Conservation (phyloP, 2,329 filamentous ascomycete genomes). For the Aureobasidium vineae region DNA sequence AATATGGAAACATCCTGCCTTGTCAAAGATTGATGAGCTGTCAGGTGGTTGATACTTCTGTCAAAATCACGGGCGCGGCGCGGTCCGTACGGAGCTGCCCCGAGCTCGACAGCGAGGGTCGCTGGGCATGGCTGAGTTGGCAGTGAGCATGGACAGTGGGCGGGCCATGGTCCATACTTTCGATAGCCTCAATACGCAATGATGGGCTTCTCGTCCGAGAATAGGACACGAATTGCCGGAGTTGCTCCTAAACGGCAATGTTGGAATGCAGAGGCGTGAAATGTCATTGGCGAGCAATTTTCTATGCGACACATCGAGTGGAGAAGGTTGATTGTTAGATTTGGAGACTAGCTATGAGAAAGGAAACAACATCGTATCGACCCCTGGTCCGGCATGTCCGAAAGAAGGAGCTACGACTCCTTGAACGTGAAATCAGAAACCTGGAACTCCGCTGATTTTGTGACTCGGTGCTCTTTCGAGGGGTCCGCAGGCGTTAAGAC, state of each 20-base stretch:
- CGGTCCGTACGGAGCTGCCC: conserved; percentile 4
- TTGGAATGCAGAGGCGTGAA: not conserved
- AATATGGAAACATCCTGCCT: not conserved
- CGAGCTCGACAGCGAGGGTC: conserved; percentile 4
- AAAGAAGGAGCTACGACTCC: not conserved
- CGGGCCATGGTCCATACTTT: conserved; percentile 2
- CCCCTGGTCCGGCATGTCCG: conserved; percentile 14
- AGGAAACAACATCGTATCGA: conserved; percentile 13
- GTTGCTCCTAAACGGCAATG: not conserved
- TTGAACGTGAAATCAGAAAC: not conserved
- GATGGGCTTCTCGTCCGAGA: not conserved
- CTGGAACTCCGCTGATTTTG: conserved; percentile 16
- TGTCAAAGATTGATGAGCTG: not conserved
- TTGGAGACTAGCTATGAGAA: conserved; percentile 18
- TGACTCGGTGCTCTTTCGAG: not conserved
- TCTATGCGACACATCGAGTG: not conserved
- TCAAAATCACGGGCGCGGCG: conserved; percentile 5
- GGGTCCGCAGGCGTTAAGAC: conserved; percentile 14
- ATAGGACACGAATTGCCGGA: not conserved
- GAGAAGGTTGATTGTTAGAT: conserved; percentile 13
- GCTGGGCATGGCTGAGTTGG: not conserved
- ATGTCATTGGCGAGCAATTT: not conserved
- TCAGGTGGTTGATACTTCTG: conserved; percentile 1
- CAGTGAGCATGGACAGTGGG: conserved; percentile 5
- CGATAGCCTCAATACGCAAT: conserved; percentile 1